Evolutionary conservation across 805 yeast species (phyloP).

Genomic region (Tetrapisispora taiwanensis): DNA sequence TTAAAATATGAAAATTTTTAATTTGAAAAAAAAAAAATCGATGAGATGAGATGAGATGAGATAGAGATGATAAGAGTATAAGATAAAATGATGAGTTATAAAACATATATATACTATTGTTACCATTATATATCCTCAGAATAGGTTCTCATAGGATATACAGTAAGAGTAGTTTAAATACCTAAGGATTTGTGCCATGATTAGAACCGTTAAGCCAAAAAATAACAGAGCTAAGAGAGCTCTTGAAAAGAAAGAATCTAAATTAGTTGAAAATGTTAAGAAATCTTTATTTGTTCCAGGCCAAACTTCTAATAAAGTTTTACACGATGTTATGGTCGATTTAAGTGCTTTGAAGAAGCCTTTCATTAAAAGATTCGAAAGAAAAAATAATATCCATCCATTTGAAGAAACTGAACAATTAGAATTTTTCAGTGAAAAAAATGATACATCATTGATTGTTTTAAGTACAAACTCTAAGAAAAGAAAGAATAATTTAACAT

Average conservation of each 20-base stretch:
- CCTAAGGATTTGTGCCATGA: too few relatives aligned
- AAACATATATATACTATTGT: too few relatives aligned
- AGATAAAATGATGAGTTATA: too few relatives aligned
- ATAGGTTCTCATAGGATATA: too few relatives aligned
- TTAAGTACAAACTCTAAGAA: conserved; percentile 75
- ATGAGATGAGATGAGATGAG: conserved; percentile 6
- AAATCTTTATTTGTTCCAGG: conserved; percentile 90
- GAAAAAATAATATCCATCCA: conserved; percentile 83
- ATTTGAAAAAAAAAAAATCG: not conserved
- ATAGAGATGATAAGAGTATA: not conserved
- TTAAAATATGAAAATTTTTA: not conserved
- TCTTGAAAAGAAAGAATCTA: conserved; percentile 77
- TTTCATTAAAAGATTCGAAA: conserved; percentile 70
- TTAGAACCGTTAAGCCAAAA: conserved; percentile 65
- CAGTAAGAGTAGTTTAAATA: too few relatives aligned
- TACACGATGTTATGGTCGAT: conserved; percentile 86
- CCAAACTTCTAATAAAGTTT: conserved; percentile 59
- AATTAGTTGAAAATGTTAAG: conserved; percentile 80
- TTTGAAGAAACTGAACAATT: conserved; percentile 80
- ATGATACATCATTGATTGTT: conserved; percentile 79
- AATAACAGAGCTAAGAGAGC: conserved; percentile 95
- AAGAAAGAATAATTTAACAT: conserved; percentile 84
- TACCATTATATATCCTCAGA: too few relatives aligned
- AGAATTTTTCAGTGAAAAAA: conserved; percentile 92
- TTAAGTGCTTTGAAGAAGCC: conserved; percentile 87